Percentiles rank a stretch among this genome's conserved stretches.
These are phyloP conservation scores for Fraxinus anomala DNA, from an alignment of 257 asterid species.

Conservation along the genomic window DNA sequence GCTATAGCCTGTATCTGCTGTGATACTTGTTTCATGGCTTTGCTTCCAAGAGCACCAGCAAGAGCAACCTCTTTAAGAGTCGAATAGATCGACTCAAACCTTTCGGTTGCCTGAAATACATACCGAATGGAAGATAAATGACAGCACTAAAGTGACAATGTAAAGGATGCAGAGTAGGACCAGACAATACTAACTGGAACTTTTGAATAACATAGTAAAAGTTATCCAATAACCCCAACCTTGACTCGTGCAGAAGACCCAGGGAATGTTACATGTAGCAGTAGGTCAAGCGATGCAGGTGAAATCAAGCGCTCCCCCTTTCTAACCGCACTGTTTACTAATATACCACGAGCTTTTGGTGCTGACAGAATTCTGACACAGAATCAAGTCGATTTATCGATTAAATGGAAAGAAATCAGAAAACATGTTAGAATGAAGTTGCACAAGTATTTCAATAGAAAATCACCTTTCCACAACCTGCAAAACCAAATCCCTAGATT, in stretches of 20 bases:
- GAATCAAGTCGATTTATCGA: background rate
- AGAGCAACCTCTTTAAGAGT: constrained; percentile 75
- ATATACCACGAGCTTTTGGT: constrained; percentile 69
- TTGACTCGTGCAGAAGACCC: constrained; percentile 66
- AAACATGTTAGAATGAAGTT: background rate
- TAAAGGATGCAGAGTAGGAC: background rate
- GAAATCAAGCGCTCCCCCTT: constrained; percentile 78
- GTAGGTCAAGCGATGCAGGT: constrained; percentile 67
- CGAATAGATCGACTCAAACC: constrained; percentile 78
- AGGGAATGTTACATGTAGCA: constrained; percentile 67
- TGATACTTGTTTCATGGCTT: constrained; percentile 78
- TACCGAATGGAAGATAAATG: background rate
- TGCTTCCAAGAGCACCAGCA: constrained; percentile 88
- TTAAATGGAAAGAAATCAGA: background rate
- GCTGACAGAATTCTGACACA: constrained; percentile 58
- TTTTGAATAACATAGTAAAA: background rate
- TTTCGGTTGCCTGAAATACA: constrained; percentile 60
- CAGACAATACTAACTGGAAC: background rate
- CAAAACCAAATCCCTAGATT: constrained; percentile 69
- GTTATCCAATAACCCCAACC: constrained; percentile 41
- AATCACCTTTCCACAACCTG: constrained; percentile 78
- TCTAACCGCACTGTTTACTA: constrained; percentile 65
- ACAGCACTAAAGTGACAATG: background rate
- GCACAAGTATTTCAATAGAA: constrained; percentile 8
- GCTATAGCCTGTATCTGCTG: constrained; percentile 57